A percentile compares a stretch with the other conserved stretches of the same genome.
phyloP scores from a whole-genome alignment of 1,284 basidiomycete genomes.

The Xerocomus amazonicus region DNA sequence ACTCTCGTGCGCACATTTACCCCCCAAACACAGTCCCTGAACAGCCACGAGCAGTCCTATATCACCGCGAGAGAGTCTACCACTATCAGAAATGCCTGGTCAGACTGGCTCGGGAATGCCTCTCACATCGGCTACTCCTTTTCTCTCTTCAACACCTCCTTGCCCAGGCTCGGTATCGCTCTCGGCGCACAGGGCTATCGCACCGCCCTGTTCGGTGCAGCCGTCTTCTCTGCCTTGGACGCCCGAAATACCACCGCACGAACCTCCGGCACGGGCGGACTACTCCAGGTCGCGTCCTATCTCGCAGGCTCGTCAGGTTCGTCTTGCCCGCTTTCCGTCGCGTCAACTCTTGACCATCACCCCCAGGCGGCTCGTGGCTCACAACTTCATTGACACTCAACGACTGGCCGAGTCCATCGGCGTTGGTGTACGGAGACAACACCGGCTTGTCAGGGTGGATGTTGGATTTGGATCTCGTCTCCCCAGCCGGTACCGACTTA shows the following conservation, averaged over 20 bases:
- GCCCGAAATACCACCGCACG: conserved; percentile 54
- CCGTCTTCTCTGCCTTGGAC: conserved; percentile 55
- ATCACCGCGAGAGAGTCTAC: conserved; percentile 41
- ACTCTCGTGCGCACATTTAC: conserved; percentile 51
- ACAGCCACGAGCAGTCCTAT: conserved; percentile 48
- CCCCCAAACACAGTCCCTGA: conserved; percentile 48
- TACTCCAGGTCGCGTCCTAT: conserved; percentile 64
- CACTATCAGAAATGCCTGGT: conserved; percentile 48
- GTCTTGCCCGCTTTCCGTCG: conserved; percentile 5
- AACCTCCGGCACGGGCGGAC: conserved; percentile 56
- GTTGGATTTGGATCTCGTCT: conserved; percentile 51
- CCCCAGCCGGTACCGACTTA: conserved; percentile 47
- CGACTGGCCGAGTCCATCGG: conserved; percentile 49
- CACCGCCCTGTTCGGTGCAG: conserved; percentile 59
- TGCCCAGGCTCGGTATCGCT: conserved; percentile 55
- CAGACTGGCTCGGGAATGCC: conserved; percentile 54
- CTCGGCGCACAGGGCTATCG: conserved; percentile 59
- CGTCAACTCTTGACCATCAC: background rate
- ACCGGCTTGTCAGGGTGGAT: conserved; percentile 51
- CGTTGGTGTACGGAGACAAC: conserved; percentile 55
- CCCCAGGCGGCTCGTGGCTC: conserved; percentile 62
- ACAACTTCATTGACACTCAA: conserved; percentile 56
- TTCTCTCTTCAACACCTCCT: conserved; percentile 36
- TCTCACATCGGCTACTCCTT: conserved; percentile 51
- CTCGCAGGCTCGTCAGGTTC: conserved; percentile 58